Conservation (phyloP, 495 filamentous ascomycete genomes). For the Podospora australis region DNA sequence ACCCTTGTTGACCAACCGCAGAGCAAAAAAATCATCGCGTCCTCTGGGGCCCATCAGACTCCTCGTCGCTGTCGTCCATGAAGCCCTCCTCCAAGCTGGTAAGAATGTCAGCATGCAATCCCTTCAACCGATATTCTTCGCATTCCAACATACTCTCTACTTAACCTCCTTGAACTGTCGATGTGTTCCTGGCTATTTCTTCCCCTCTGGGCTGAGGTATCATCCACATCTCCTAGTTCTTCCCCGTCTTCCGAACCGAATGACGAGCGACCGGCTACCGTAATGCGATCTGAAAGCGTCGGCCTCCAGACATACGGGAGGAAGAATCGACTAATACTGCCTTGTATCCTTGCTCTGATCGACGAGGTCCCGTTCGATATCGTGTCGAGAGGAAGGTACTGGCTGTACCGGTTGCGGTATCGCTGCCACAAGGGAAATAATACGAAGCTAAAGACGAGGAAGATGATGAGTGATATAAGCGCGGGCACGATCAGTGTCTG, state of each 20-base stretch:
- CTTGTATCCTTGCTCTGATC: conserved; percentile 54
- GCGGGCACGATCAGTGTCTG: conserved; percentile 77
- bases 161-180: conserved; percentile 54
- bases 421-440: conserved; percentile 69
- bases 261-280: conserved; percentile 33
- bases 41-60: conserved; percentile 3
- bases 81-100: conserved; percentile 34
- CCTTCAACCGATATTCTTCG: no score
- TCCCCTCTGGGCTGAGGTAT: conserved; percentile 55
- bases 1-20: no score
- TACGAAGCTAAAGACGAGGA: conserved; percentile 62
- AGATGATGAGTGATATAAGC: conserved; percentile 67
- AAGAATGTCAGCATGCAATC: conserved; percentile 14
- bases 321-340: conserved; percentile 47
- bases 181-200: conserved; percentile 37
- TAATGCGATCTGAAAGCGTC: conserved; percentile 28
- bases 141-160: conserved; percentile 62
- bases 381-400: conserved; percentile 61
- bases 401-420: conserved; percentile 66
- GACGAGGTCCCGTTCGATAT: conserved; percentile 57
- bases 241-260: conserved; percentile 51
- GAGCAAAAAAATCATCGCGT: no score
- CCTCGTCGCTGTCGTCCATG: conserved; percentile 31
- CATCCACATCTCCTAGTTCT: conserved; percentile 58
- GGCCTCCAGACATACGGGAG: conserved; percentile 51